A percentile compares a stretch with the other conserved stretches of the same genome.
Conservation (phyloP, 495 filamentous ascomycete species). For the Lasiosphaeriaceae sp. region DNA sequence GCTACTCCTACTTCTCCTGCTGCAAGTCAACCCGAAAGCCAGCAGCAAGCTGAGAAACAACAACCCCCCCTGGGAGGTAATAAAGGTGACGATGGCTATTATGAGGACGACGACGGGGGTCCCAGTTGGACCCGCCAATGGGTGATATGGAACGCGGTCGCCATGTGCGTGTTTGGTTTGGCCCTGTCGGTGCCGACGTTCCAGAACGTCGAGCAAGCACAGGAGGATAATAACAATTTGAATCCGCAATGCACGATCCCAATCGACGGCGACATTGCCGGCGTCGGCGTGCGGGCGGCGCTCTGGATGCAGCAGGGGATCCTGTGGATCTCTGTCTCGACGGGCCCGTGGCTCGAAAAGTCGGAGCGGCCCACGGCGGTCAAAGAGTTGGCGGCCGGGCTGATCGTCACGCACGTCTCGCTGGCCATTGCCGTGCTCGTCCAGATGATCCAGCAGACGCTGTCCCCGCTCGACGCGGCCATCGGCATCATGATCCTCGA, state of each 20-base stretch:
- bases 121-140: too few relatives aligned
- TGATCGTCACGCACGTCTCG: constrained; percentile 21
- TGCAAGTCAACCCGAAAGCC: too few relatives aligned
- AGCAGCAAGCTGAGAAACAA: too few relatives aligned
- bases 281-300: constrained; percentile 21
- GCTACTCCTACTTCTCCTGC: too few relatives aligned
- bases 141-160: background rate
- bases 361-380: constrained; percentile 14
- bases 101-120: too few relatives aligned
- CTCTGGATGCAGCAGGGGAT: constrained; percentile 19
- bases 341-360: constrained; percentile 12
- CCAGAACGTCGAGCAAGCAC: background rate
- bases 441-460: constrained; percentile 10
- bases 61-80: too few relatives aligned
- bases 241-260: constrained; percentile 1
- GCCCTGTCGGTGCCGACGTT: constrained; percentile 1
- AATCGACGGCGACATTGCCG: constrained; percentile 23
- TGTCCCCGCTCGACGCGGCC: constrained; percentile 24
- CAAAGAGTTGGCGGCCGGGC: constrained; percentile 20
- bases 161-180: background rate
- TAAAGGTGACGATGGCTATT: too few relatives aligned
- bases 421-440: constrained; percentile 23
- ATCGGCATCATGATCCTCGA: constrained; percentile 22
- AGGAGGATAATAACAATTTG: constrained; percentile 1
- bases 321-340: constrained; percentile 16